Evolutionary conservation across 202 grass and related monocot species (phyloP), one percentile per base, ranked within the genome.

Genomic region (Dendrocalamus latiflorus): DNA sequence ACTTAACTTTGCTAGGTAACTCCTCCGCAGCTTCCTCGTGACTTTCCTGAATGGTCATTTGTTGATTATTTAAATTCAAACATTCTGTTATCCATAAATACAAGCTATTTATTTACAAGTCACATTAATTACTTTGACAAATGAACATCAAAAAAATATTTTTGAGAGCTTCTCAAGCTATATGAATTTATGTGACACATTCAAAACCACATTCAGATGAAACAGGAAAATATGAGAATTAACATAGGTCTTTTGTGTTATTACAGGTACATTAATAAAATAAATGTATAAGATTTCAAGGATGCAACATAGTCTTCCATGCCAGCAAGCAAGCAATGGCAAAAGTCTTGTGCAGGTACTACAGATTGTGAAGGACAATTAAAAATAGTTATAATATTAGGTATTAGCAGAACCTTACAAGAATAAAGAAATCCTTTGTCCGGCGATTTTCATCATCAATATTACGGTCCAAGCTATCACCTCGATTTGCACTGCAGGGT

Each of bases 401-500:
- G 74, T 44, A 79, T 44, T 74, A 89, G 33, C 5, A 63, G 64
- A 69, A 79, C 81, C 87, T 90, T 93, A 99, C 96, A 88, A 99
- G 96, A 83, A 99, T 86, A 66, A 99, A 92, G 62, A 94, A 99
- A 78, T 99, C 93, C 2, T 95, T 87, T 50, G 89, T 99, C 64
- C 25, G 83, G 10, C 62, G 84, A 77, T 87, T 95, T 92, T 99
- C 93, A 11, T 96, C 89, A 53, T 96, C 91, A 70, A 99, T 94
- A 61, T 86, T 92, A 71, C 89, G 96, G 50, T 99, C 96, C 87
- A 99, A 94, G 77, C 89, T 99, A 90, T 99, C 96, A 74, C 96
- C 96, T 75, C 96, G 85, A 85, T 96, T 99, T 72, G 96, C 91
- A 90, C 95, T 98, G 85, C 54, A 68, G 53, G 55, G 39, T 83